These are phyloP conservation scores for Fusarium lyarnte DNA, from an alignment of 2,329 filamentous ascomycete genomes.

Conservation along the genomic window DNA sequence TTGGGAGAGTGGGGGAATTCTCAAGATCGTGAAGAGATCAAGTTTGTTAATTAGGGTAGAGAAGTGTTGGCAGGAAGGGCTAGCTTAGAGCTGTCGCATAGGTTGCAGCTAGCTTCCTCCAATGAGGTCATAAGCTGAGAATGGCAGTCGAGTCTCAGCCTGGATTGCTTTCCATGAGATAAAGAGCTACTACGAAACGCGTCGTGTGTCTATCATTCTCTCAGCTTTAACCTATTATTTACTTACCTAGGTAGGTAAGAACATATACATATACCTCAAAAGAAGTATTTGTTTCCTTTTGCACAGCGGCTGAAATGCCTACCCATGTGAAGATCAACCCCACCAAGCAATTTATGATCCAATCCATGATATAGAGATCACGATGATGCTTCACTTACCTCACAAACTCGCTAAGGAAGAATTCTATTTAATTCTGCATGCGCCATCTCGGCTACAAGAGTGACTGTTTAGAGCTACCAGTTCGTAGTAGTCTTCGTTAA, in stretches of 20 bases:
- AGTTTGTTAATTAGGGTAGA: neutral
- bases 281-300: neutral
- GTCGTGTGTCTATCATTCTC: neutral
- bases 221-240: neutral
- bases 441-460: neutral
- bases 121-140: slow-evolving; percentile 15
- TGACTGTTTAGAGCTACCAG: neutral
- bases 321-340: slow-evolving; percentile 28
- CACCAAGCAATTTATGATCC: neutral
- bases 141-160: neutral
- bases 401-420: no score
- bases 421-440: neutral
- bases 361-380: neutral
- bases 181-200: neutral
- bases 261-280: neutral
- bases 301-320: neutral
- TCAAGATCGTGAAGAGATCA: neutral
- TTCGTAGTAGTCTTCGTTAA: neutral
- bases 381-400: neutral
- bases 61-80: slow-evolving; percentile 2
- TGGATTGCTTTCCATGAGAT: neutral
- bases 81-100: slow-evolving; percentile 9
- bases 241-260: no score
- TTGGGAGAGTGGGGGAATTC: neutral
- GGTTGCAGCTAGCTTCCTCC: slow-evolving; percentile 12